Conservation (phyloP, 331 rosid species). For the Saraca asoca region DNA sequence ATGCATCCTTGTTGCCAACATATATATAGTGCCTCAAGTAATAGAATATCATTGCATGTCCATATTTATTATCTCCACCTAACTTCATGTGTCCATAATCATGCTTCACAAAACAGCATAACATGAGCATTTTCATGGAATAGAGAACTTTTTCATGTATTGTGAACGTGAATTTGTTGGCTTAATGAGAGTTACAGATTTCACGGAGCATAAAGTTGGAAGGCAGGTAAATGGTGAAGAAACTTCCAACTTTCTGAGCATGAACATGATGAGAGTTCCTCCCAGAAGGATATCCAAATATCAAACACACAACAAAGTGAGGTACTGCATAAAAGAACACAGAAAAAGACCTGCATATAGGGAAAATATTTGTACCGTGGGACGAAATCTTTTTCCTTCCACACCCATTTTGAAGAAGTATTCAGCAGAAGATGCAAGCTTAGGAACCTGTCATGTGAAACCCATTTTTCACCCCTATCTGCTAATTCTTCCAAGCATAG, state of each 20-base stretch:
- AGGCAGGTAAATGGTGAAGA: constrained; percentile 7
- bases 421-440: constrained; percentile 97
- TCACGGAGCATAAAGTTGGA: neutral
- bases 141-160: constrained; percentile 9
- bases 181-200: neutral
- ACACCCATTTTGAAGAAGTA: constrained; percentile 94
- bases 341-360: constrained; percentile 23
- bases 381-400: constrained; percentile 98
- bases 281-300: constrained; percentile 25
- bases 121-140: constrained; percentile 13
- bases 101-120: constrained; percentile 11
- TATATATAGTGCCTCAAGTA: constrained; percentile 7
- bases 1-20: constrained; percentile 12
- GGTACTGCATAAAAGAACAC: constrained; percentile 16
- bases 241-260: constrained; percentile 11
- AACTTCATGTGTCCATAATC: neutral
- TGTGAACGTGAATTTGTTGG: neutral
- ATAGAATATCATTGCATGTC: constrained; percentile 16
- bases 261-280: neutral
- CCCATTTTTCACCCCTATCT: constrained; percentile 6
- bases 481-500: too few species aligned
- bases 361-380: constrained; percentile 66
- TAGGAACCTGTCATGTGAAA: constrained; percentile 73
- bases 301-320: constrained; percentile 25
- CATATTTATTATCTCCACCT: neutral